A percentile compares a stretch with the other conserved stretches of the same genome.
phyloP scores from a whole-genome alignment of 768 basidiomycete species.

The Russula vinacea region DNA sequence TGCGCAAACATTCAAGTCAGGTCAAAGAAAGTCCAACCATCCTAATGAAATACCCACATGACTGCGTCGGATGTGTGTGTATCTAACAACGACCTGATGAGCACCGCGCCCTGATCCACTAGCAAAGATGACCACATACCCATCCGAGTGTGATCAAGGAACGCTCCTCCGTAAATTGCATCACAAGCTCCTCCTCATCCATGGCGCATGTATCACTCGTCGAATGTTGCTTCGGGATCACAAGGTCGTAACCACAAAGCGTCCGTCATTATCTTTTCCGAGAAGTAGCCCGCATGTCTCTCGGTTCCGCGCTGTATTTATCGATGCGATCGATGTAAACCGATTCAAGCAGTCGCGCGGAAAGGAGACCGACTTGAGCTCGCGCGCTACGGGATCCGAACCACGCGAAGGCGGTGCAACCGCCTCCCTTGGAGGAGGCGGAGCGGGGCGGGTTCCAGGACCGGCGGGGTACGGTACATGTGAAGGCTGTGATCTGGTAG shows the following conservation, averaged over 20 bases:
- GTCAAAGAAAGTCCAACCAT: not conserved
- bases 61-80: constrained; percentile 88
- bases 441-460: constrained; percentile 30
- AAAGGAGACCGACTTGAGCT: constrained; percentile 63
- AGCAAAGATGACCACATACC: constrained; percentile 48
- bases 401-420: constrained; percentile 34
- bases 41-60: constrained; percentile 49
- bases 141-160: constrained; percentile 85
- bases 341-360: constrained; percentile 70
- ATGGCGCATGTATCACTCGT: constrained; percentile 89
- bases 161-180: constrained; percentile 79
- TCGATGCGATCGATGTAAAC: constrained; percentile 72
- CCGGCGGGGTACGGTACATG: constrained; percentile 3
- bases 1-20: constrained; percentile 13
- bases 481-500: constrained; percentile 24
- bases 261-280: constrained; percentile 59
- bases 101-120: constrained; percentile 1
- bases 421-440: constrained; percentile 36
- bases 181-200: constrained; percentile 84
- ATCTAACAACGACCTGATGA: constrained; percentile 50
- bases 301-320: constrained; percentile 74
- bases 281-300: constrained; percentile 88
- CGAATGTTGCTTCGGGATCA: constrained; percentile 86
- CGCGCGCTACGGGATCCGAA: constrained; percentile 39
- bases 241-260: constrained; percentile 72